Evolutionary conservation across 139 green algal genomes (phyloP).

Genomic region (Closterium sp.): DNA sequence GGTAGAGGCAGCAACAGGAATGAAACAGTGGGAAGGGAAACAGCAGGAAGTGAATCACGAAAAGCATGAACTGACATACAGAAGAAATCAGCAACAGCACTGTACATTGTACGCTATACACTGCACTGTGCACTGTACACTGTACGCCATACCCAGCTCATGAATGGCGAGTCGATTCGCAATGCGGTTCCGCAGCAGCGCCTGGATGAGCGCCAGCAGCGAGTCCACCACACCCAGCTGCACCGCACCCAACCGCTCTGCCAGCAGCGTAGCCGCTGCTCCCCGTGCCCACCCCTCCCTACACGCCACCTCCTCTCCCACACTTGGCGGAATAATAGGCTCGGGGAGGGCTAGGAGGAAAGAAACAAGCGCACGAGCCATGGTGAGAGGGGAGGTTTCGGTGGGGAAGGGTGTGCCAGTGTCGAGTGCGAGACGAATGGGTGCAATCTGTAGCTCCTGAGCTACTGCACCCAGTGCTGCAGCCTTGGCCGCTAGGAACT

Average conservation of each 20-base stretch:
- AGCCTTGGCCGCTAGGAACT: background rate
- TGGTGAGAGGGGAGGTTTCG: background rate
- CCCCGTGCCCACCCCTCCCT: background rate
- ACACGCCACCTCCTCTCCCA: conserved; percentile 3
- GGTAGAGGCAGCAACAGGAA: too few relatives aligned
- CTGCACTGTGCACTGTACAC: too few relatives aligned
- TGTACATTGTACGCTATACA: background rate
- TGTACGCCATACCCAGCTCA: conserved; percentile 4
- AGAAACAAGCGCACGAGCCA: background rate
- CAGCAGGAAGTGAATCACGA: too few relatives aligned
- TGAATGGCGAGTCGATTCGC: conserved; percentile 3
- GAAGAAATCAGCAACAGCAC: too few relatives aligned
- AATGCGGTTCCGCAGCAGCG: conserved; percentile 12
- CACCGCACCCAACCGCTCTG: background rate
- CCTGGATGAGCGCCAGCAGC: conserved; percentile 7
- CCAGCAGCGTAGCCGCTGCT: background rate
- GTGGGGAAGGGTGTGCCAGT: conserved; percentile 5
- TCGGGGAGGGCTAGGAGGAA: conserved; percentile 6
- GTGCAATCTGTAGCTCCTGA: background rate
- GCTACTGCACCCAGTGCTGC: background rate
- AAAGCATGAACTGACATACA: too few relatives aligned
- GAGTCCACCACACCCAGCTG: conserved; percentile 10
- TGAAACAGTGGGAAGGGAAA: too few relatives aligned
- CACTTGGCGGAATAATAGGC: background rate
- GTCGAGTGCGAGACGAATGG: conserved; percentile 5